Base-by-base conservation (phyloP, 441 rosid species). In the Arabidopsis lyrata region DNA sequence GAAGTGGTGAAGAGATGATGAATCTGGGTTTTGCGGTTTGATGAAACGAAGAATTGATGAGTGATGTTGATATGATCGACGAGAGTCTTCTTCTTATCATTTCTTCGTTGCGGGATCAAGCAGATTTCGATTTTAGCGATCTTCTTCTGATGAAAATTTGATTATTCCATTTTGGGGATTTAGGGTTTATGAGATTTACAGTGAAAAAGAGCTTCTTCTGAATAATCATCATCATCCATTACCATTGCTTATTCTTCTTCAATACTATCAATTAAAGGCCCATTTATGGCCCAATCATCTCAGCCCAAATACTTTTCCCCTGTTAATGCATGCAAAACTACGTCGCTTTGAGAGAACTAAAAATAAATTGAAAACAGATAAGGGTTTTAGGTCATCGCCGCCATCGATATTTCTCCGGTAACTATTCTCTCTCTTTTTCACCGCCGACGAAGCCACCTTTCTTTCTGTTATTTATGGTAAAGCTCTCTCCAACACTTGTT, bases 1-100 rank as follows among this genome's bases (percentile, higher is more conserved):
- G 48, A 14, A 63, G 58, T n/a, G 59, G 68, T 4, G 71, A 72
- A 36, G 77, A 66, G 20, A 10, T 9, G 34, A 38, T 12, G 78
- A 54, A 62, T 49, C 73, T 66, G 44, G 76, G 77, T 38, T 66
- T 53, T 7, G 56, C 49, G 45, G 70, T 38, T 29, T 54, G 62
- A 42, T 50, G 62, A 61, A 60, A 16, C 20, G 67, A 44, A 8
- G 80, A 70, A 67, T 62, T 84, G 78, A 78, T 31, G 36, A 90
- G 68, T 14, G 88, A 79, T 44, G 79, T 36, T 10, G 88, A 78
- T 70, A 83, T 72, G 13, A 87, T 78, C 18, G 89, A 82, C 9
- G 82, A 47, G 54, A 89, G 49, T 55, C 83, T 78, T 76, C 90
- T 80, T 67, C 89, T 58, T 34, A 86, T 80, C 91, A 91, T 91